Percentiles rank a stretch among this genome's conserved stretches.
phyloP scores from a whole-genome alignment of 371 early-diverging fungal species.

The Actinomortierella ambigua region DNA sequence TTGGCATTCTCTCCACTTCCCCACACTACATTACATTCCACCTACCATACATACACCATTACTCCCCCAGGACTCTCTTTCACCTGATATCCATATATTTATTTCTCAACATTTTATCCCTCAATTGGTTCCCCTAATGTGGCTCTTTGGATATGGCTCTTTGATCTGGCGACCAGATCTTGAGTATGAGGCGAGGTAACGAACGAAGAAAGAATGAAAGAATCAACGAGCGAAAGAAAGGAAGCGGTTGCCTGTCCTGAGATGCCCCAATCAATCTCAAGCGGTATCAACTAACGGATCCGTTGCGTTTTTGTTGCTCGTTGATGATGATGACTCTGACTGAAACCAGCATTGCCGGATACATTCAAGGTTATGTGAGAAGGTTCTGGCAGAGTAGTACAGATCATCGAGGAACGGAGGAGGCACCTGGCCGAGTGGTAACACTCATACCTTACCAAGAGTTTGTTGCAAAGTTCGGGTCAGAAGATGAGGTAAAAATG shows the following conservation, averaged over 20 bases:
- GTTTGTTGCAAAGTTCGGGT: conserved; percentile 30
- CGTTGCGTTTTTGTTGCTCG: neutral
- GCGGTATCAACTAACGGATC: too few species aligned
- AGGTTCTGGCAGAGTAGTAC: conserved; percentile 92
- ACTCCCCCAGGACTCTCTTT: too few species aligned
- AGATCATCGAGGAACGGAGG: conserved; percentile 92
- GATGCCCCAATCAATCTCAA: too few species aligned
- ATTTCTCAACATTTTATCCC: too few species aligned
- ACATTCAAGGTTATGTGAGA: conserved; percentile 78
- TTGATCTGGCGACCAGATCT: conserved; percentile 40
- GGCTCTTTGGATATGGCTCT: conserved; percentile 46
- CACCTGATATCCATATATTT: too few species aligned
- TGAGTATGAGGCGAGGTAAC: conserved; percentile 43
- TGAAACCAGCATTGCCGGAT: conserved; percentile 58
- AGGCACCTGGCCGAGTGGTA: conserved; percentile 87
- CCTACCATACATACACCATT: too few species aligned
- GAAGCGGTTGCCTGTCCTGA: too few species aligned
- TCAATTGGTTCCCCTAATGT: conserved; percentile 9
- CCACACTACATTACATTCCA: too few species aligned
- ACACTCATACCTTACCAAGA: conserved; percentile 81
- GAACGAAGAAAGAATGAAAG: too few species aligned
- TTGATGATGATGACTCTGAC: neutral
- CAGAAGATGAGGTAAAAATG: conserved; percentile 29
- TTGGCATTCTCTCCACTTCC: too few species aligned
- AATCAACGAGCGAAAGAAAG: too few species aligned